These are phyloP conservation scores for Lobulomyces angularis DNA, from an alignment of 192 early-diverging fungal genomes.

Conservation along the genomic window DNA sequence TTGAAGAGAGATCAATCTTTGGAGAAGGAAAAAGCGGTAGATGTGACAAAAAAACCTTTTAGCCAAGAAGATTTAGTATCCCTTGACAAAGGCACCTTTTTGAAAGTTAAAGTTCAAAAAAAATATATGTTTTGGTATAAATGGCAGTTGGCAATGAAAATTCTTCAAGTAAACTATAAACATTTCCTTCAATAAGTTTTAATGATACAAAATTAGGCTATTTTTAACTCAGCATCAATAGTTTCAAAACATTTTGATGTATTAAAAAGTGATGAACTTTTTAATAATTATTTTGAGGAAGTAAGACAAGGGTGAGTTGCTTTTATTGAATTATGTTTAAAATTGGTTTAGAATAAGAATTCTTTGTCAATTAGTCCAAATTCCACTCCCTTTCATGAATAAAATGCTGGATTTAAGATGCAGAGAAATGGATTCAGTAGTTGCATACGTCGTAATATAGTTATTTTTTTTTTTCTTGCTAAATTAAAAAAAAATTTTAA, in stretches of 20 bases:
- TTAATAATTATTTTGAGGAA: constrained; percentile 32
- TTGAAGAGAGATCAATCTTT: constrained; percentile 6
- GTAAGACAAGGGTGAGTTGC: too few species aligned
- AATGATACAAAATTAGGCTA: constrained; percentile 11
- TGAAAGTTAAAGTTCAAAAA: constrained; percentile 6
- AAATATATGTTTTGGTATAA: constrained; percentile 38
- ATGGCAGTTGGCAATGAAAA: constrained; percentile 42
- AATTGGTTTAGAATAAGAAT: too few species aligned
- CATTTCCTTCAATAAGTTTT: constrained; percentile 11
- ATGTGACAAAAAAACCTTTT: constrained; percentile 12
- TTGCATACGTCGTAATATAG: constrained; percentile 18
- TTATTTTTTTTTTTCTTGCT: background rate
- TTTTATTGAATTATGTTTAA: too few species aligned
- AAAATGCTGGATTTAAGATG: constrained; percentile 29
- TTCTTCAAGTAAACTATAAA: constrained; percentile 41
- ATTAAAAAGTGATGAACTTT: constrained; percentile 25
- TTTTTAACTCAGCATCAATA: constrained; percentile 25
- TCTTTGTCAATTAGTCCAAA: constrained; percentile 33
- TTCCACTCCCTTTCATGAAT: constrained; percentile 38
- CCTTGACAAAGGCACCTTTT: constrained; percentile 7
- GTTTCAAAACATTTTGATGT: constrained; percentile 34
- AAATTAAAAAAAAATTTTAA: background rate
- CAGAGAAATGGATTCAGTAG: constrained; percentile 29
- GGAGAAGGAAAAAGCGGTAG: constrained; percentile 11
- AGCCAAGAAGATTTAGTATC: constrained; percentile 7